Percentiles rank a stretch among this genome's conserved stretches.
These are phyloP conservation scores for Talaromyces sp. DNA, from an alignment of 2,329 filamentous ascomycete genomes.

Conservation along the genomic window DNA sequence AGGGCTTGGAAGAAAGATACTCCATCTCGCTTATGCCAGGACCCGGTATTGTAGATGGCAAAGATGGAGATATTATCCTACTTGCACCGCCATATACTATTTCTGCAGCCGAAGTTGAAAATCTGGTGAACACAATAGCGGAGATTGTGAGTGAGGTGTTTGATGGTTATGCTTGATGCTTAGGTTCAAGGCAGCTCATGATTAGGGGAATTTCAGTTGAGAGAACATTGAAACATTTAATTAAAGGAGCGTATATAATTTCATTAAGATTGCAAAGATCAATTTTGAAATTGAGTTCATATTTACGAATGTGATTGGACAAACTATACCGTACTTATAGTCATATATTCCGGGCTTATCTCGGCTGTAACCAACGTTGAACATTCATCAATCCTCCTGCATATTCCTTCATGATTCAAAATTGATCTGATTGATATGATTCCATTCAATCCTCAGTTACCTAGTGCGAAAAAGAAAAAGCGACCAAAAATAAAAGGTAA, in stretches of 20 bases:
- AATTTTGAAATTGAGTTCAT: not conserved
- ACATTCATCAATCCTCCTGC: not conserved
- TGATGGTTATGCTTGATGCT: not conserved
- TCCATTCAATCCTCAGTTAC: not conserved
- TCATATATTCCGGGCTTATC: not conserved
- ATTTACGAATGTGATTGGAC: not conserved
- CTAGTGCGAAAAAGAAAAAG: not conserved
- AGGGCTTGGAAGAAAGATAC: slow-evolving; percentile 43
- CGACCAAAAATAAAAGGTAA: not conserved
- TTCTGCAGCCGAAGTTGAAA: not conserved
- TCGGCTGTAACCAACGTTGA: not conserved
- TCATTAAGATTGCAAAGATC: not conserved
- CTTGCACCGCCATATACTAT: slow-evolving; percentile 32
- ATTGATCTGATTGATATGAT: not conserved
- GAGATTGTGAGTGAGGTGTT: not conserved
- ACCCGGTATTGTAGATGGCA: slow-evolving; percentile 57
- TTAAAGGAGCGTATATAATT: not conserved
- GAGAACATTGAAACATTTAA: not conserved
- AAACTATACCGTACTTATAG: not conserved
- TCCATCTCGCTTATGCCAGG: slow-evolving; percentile 59
- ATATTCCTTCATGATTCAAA: not conserved
- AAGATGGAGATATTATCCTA: slow-evolving; percentile 51
- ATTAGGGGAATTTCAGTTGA: not conserved
- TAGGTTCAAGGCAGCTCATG: not conserved
- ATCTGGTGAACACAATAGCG: not conserved